These are phyloP conservation scores for Auriscalpium orientale DNA, from an alignment of 768 basidiomycete genomes.

Conservation along the genomic window DNA sequence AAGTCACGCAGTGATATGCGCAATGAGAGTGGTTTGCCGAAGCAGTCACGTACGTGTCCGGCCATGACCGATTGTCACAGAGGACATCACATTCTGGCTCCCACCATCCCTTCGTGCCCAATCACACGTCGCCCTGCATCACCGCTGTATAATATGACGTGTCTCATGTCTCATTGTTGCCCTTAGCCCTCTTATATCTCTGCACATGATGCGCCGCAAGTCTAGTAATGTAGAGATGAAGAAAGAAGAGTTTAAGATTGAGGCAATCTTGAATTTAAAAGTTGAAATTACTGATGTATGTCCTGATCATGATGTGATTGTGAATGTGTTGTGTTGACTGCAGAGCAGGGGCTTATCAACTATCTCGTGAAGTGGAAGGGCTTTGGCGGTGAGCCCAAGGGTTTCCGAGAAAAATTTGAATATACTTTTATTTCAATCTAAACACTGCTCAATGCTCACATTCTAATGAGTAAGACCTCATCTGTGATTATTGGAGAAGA, in stretches of 20 bases:
- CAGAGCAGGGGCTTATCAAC: slow-evolving; percentile 54
- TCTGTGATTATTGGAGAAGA: slow-evolving; percentile 55
- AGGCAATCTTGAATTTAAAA: slow-evolving; percentile 63
- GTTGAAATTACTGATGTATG: slow-evolving; percentile 37
- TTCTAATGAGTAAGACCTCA: slow-evolving; percentile 54
- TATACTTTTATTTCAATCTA: slow-evolving; percentile 21
- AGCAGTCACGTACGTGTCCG: too few species aligned
- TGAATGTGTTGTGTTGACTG: neutral
- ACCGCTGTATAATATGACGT: too few species aligned
- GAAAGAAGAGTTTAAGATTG: slow-evolving; percentile 66
- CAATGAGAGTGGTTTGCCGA: too few species aligned
- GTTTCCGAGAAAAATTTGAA: slow-evolving; percentile 65
- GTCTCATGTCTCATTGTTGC: too few species aligned
- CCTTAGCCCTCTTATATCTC: neutral
- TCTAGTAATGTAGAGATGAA: too few species aligned
- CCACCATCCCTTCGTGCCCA: too few species aligned
- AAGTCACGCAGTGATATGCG: too few species aligned
- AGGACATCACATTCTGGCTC: too few species aligned
- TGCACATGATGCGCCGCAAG: too few species aligned
- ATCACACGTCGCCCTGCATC: too few species aligned
- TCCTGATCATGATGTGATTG: slow-evolving; percentile 2
- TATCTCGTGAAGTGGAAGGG: slow-evolving; percentile 80
- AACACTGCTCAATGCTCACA: slow-evolving; percentile 1
- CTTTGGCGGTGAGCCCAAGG: slow-evolving; percentile 62
- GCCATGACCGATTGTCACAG: too few species aligned